Conservation (phyloP, 2,329 filamentous ascomycete genomes). For the Colletotrichum euphorbiae region DNA sequence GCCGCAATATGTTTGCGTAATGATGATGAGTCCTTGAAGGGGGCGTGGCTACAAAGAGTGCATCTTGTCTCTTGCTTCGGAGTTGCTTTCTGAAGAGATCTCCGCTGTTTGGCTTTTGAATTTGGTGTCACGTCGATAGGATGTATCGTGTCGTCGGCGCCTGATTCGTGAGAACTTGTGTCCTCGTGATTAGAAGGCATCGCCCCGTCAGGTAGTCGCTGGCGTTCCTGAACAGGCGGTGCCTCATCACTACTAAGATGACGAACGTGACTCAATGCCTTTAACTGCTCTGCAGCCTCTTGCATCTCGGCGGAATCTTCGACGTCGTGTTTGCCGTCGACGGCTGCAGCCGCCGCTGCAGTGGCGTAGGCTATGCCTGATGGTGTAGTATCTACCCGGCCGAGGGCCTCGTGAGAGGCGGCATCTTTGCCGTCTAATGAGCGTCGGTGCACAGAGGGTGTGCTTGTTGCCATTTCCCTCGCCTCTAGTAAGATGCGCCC, state of each 20-base stretch:
- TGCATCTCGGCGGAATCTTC: constrained; percentile 78
- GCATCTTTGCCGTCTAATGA: constrained; percentile 37
- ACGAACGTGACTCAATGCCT: constrained; percentile 72
- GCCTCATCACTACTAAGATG: constrained; percentile 52
- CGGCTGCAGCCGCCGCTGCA: constrained; percentile 38
- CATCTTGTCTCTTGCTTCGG: constrained; percentile 72
- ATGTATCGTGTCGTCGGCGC: constrained; percentile 53
- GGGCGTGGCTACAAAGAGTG: constrained; percentile 70
- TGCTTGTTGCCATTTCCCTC: constrained; percentile 57
- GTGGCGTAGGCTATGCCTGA: constrained; percentile 34
- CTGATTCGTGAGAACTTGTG: constrained; percentile 54
- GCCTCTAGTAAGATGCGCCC: constrained; percentile 68
- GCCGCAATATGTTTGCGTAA: constrained; percentile 75
- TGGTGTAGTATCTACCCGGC: constrained; percentile 27
- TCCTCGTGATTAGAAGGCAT: constrained; percentile 55
- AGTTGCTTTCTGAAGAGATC: constrained; percentile 59
- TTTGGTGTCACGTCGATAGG: constrained; percentile 51
- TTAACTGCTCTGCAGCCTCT: constrained; percentile 74
- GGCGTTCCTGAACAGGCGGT: constrained; percentile 44
- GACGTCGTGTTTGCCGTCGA: constrained; percentile 59
- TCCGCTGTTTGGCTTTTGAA: constrained; percentile 56
- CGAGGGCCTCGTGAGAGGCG: constrained; percentile 28
- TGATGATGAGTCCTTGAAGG: constrained; percentile 75
- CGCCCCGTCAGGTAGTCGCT: constrained; percentile 52
- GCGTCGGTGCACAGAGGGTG: constrained; percentile 45